Evolutionary conservation across 192 early-diverging fungal species (phyloP).

Genomic region (Backusella circina): DNA sequence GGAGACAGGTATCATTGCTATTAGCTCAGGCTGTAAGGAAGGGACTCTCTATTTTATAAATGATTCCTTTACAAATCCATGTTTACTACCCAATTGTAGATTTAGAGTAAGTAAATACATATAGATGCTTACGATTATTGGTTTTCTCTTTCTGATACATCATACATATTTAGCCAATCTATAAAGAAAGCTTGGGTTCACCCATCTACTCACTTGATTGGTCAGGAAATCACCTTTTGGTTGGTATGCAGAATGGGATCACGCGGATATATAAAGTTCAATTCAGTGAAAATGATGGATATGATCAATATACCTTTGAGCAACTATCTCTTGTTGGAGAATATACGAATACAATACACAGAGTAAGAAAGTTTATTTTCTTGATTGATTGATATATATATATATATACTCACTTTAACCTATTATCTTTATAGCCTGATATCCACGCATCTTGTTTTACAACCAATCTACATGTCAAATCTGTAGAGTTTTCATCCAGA

Average conservation of each 20-base stretch:
- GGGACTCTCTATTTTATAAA: slow-evolving; percentile 22
- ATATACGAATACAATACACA: not conserved
- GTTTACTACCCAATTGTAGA: not conserved
- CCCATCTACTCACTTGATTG: slow-evolving; percentile 21
- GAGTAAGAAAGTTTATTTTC: too few relatives aligned
- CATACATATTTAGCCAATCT: not conserved
- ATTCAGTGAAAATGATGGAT: not conserved
- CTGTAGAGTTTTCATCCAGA: slow-evolving; percentile 2
- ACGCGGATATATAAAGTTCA: slow-evolving; percentile 1
- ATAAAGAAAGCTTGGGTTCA: not conserved
- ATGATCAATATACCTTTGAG: not conserved
- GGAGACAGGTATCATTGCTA: not conserved
- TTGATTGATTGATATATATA: too few relatives aligned
- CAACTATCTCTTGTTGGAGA: not conserved
- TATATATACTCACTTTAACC: not conserved
- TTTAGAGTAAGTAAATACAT: slow-evolving; percentile 9
- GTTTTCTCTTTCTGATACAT: not conserved
- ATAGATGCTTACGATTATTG: not conserved
- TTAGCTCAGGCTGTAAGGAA: not conserved
- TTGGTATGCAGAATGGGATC: slow-evolving; percentile 9
- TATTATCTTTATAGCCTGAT: not conserved
- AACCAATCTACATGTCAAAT: slow-evolving; percentile 12
- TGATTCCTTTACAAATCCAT: not conserved
- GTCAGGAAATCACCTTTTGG: slow-evolving; percentile 1
- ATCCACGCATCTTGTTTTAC: not conserved